phyloP scores from a whole-genome alignment of 208 protist genomes.

The Leishmania lainsoni region DNA sequence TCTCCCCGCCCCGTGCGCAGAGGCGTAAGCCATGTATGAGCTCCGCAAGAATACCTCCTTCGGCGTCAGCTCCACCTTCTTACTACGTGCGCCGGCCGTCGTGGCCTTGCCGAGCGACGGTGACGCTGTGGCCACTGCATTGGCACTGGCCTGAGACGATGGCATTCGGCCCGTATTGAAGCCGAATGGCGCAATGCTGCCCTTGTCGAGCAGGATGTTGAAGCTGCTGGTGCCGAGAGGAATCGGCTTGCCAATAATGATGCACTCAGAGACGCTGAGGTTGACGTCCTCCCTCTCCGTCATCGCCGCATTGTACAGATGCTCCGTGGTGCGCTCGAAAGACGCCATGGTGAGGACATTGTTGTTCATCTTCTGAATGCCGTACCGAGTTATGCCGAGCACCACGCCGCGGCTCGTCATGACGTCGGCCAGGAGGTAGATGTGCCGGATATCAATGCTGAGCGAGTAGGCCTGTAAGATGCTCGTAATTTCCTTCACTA shows the following conservation, averaged over 20 bases:
- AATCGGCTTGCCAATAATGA: slow-evolving; percentile 98
- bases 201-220: slow-evolving; percentile 65
- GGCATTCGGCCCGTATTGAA: slow-evolving; percentile 20
- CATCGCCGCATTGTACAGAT: slow-evolving; percentile 98
- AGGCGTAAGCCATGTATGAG: slow-evolving; percentile 18
- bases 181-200: slow-evolving; percentile 28
- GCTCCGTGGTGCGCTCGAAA: slow-evolving; percentile 99
- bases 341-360: slow-evolving; percentile 99
- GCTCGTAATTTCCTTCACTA: slow-evolving; percentile 97
- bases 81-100: slow-evolving; percentile 1
- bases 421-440: slow-evolving; percentile 98
- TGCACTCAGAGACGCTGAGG: slow-evolving; percentile 96
- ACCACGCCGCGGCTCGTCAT: slow-evolving; percentile 99
- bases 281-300: slow-evolving; percentile 83
- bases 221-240: slow-evolving; percentile 97
- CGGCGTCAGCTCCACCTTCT: slow-evolving; percentile 19
- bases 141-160: neutral
- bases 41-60: slow-evolving; percentile 34
- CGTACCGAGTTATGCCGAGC: slow-evolving; percentile 99
- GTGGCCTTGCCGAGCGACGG: slow-evolving; percentile 1
- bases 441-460: slow-evolving; percentile 97
- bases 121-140: slow-evolving; percentile 1
- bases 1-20: slow-evolving; percentile 8
- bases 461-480: slow-evolving; percentile 97
- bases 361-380: slow-evolving; percentile 99